Evolutionary conservation across 2,329 filamentous ascomycete species (phyloP), one percentile per base, ranked within the genome.

Genomic region (Cladosporium halotolerans): DNA sequence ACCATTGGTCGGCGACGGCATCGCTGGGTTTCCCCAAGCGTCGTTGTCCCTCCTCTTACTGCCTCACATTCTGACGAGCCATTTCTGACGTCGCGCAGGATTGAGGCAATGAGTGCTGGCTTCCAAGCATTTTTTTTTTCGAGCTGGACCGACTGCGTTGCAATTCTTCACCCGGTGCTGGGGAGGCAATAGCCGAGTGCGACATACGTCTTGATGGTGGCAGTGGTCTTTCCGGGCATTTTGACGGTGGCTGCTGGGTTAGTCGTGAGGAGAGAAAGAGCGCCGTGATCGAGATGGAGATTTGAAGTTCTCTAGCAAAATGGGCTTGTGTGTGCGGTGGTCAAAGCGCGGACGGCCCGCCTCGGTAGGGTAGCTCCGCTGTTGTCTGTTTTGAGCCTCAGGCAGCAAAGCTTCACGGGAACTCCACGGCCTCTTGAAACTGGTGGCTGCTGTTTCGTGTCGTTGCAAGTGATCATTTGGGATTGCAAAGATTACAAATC

Each of bases 71-170:
- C 65, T 68, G 65, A 62, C 65, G 63, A 54, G 65, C 63, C 66
- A 67, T 58, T 59, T 19, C 55, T 68, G 65, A 62, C 64, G 49
- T 53, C 62, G 65, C 56, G 66, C 66, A 68, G 65, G 65, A 68
- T 54, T 63, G 64, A 67, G 61, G 56, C 57, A 55, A 46, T 56
- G 45, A 58, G 52, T 60, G 59, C 59, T 63, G 59, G 41, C 45
- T 47, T 44, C 45, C 61, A 55, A 60, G 61, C 58, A 63, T 58
- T 19, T 58, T 62, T 90, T 58, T 32, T 58, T 62, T 90, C 86
- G 86, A 90, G 86, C 86, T 89, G 82, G 84, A 89, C 86, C 79
- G 81, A 88, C 85, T 88, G 89, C 86, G 74, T 84, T 82, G 78
- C 75, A 75, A 71, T 77, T 65, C 77, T 76, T 74, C 77, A 73